Evolutionary conservation across 208 protist genomes (phyloP), one percentile per base, ranked within the genome.

Genomic region (Phytomonas sp.): DNA sequence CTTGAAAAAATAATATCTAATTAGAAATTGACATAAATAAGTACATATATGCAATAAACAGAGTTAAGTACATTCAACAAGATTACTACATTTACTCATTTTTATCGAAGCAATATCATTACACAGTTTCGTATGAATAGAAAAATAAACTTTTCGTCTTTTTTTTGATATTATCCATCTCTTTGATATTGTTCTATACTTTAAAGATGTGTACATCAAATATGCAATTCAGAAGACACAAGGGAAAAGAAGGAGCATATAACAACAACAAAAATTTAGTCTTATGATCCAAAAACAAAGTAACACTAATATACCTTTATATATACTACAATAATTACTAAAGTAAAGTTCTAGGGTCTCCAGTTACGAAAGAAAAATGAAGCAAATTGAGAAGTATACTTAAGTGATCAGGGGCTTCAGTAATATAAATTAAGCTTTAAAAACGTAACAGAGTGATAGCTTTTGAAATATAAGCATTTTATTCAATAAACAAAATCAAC

Each of bases 21-120:
- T 2, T 29, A 31, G 4, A 70, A 65, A 67, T 62, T 67, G 32
- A 45, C n/a, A 76, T 60, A 72, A 26, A 73, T 68, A 68, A 30
- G 16, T 45, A 29, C 32, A 68, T 29, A 23, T 60, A 64, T 64
- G 1, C 36, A 64, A 16, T 64, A 42, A 40, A 19, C 6, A 40
- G 32, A 64, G 14, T 40, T 23, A 42, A 64, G 6, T 64, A 23
- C 36, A 42, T 49, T 19, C 40, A 49, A 19, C 19, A 49, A 23
- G 40, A 49, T 12, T 49, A 49, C 40, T 12, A 49, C 40, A 49
- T 12, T 16, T 12, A 49, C 40, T 4, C 19, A 49, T 49, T 49
- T 49, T 49, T 49, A 49, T 49, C 40, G 19, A 49, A 49, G 40
- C 19, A 12, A 49, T 49, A 16, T 16, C 14, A 23, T 49, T 49